Evolutionary conservation across 2,329 filamentous ascomycete genomes (phyloP).

Genomic region (Phaeoacremonium minimum): DNA sequence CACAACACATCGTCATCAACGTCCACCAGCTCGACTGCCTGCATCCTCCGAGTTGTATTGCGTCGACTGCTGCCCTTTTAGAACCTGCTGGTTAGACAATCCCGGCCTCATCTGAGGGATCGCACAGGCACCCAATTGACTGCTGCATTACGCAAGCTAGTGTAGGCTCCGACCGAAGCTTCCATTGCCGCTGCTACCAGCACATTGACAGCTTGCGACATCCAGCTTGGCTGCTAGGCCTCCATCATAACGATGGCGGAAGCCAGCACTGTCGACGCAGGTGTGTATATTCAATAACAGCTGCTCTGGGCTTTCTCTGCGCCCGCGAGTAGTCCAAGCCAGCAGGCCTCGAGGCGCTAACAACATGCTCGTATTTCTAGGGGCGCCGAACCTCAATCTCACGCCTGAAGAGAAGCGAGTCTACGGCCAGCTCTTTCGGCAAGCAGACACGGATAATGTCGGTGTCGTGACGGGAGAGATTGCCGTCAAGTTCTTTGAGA

Average conservation of each 20-base stretch:
- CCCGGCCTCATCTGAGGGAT: too few species aligned
- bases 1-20: too few species aligned
- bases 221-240: background rate
- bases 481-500: conserved; percentile 96
- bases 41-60: too few species aligned
- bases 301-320: background rate
- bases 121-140: too few species aligned
- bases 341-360: too few species aligned
- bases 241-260: background rate
- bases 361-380: conserved; percentile 23
- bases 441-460: conserved; percentile 86
- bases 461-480: conserved; percentile 94
- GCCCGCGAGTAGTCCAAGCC: background rate
- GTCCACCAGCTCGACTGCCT: too few species aligned
- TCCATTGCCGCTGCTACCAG: too few species aligned
- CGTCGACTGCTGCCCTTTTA: too few species aligned
- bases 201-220: background rate
- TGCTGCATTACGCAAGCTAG: background rate
- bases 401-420: conserved; percentile 88
- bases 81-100: too few species aligned
- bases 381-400: conserved; percentile 72
- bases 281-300: background rate
- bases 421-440: conserved; percentile 88
- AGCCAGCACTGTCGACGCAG: background rate
- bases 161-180: background rate